Evolutionary conservation across 2,329 filamentous ascomycete species (phyloP), one percentile per base, ranked within the genome.

Genomic region (Atkinsonella hypoxylon): DNA sequence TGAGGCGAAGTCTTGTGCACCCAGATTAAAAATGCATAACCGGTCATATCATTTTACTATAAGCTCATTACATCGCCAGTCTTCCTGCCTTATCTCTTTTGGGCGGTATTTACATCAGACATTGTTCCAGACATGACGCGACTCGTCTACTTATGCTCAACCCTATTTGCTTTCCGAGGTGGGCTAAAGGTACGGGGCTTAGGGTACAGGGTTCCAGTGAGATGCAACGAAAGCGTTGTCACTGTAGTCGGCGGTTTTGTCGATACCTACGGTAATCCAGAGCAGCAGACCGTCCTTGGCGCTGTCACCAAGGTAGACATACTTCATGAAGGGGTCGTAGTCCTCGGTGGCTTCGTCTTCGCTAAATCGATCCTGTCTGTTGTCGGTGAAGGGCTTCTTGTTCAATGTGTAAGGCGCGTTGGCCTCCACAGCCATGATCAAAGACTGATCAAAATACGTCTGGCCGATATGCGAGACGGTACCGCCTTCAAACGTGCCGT

Each of bases 381-480:
- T 82, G 45, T 60, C 62, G 3, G 72, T 79, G 12, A 71, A 17
- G 0, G 57, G 54, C 58, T 74, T 67, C 4, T 62, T 66, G 62
- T 76, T 76, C 48, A 55, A 59, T 11, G 50, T 61, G 60, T 76
- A 76, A 0, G 78, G 77, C 1, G 61, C 55, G 0, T 64, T 64
- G 26, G 58, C 58, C 53, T 78, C 73, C 48, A 82, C 76, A 18
- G 78, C 71, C 34, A 81, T 70, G 42, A 52, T 49, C 30, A 57
- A 49, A 54, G 70, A 68, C 59, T 79, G 73, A 62, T 81, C 77
- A 61, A 81, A 78, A 69, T 78, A 83, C 53, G 45, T 47, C 62
- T 83, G 80, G n/a, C 80, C 79, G 32, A 82, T 72, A 62, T 83
- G 78, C 2, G 74, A 71, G 45, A 76, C 71, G 32, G 66, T 70